Evolutionary conservation across 2,329 filamentous ascomycete genomes (phyloP).

Genomic region (Trichoderma oligosporum): DNA sequence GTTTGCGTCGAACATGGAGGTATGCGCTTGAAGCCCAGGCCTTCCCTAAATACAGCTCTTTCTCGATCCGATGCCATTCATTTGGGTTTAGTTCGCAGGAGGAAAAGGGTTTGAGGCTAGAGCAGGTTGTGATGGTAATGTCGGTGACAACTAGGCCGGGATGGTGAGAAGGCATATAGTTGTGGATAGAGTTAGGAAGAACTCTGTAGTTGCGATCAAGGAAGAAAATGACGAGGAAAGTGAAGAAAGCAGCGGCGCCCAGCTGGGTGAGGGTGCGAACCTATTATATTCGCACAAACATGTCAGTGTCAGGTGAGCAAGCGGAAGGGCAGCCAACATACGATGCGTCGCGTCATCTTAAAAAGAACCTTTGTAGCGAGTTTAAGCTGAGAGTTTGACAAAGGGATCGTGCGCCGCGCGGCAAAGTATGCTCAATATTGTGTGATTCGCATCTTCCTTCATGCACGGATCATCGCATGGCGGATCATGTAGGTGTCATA

Average conservation of each 20-base stretch:
- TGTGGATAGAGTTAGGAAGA: constrained; percentile 79
- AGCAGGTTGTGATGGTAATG: constrained; percentile 73
- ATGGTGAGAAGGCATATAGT: constrained; percentile 80
- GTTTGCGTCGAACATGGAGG: constrained; percentile 76
- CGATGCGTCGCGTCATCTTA: constrained; percentile 39
- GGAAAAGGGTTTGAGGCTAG: constrained; percentile 67
- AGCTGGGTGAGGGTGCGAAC: constrained; percentile 73
- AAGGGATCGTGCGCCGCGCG: constrained; percentile 5
- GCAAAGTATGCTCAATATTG: constrained; percentile 15
- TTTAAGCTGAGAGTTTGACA: neutral
- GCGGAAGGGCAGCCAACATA: constrained; percentile 24
- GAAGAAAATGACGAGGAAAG: constrained; percentile 70
- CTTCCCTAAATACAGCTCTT: constrained; percentile 77
- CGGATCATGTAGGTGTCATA: neutral
- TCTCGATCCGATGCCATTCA: constrained; percentile 79
- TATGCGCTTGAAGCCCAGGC: constrained; percentile 75
- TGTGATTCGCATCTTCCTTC: constrained; percentile 16
- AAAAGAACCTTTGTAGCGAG: neutral
- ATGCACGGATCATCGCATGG: neutral
- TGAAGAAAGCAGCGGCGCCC: constrained; percentile 59
- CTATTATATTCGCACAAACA: constrained; percentile 32
- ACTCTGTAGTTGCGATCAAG: constrained; percentile 87
- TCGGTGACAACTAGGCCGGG: constrained; percentile 83
- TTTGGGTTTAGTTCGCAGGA: constrained; percentile 70
- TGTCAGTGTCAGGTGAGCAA: neutral